Evolutionary conservation across 495 filamentous ascomycete species (phyloP).

Genomic region (Daldinia childiae): DNA sequence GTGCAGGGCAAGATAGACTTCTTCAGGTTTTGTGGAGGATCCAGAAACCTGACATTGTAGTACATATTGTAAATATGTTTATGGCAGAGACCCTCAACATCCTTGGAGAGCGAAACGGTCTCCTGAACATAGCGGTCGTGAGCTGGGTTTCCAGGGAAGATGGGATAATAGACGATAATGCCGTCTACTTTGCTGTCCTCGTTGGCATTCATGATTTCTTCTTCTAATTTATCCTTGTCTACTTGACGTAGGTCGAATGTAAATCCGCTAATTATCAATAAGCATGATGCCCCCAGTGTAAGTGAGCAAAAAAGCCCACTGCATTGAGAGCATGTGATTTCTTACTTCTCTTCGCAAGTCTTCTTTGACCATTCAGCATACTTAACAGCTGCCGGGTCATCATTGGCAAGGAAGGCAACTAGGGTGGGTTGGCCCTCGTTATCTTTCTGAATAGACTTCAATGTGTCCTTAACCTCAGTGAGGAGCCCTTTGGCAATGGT

Average conservation of each 20-base stretch:
- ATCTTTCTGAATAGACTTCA: slow-evolving; percentile 68
- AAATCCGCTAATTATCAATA: slow-evolving; percentile 73
- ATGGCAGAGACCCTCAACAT: slow-evolving; percentile 95
- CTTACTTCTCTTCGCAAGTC: slow-evolving; percentile 93
- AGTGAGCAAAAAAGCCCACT: slow-evolving; percentile 9
- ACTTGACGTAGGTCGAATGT: slow-evolving; percentile 83
- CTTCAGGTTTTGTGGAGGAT: slow-evolving; percentile 74
- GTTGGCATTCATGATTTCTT: slow-evolving; percentile 84
- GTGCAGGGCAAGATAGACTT: slow-evolving; percentile 97
- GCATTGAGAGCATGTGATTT: slow-evolving; percentile 38
- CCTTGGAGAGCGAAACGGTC: slow-evolving; percentile 87
- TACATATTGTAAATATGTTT: slow-evolving; percentile 99
- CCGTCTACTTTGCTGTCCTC: slow-evolving; percentile 79
- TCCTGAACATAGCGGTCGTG: slow-evolving; percentile 96
- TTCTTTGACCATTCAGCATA: slow-evolving; percentile 98
- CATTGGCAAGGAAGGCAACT: slow-evolving; percentile 90
- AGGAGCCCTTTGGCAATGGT: slow-evolving; percentile 83
- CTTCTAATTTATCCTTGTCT: slow-evolving; percentile 86
- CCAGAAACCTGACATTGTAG: slow-evolving; percentile 94
- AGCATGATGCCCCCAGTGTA: slow-evolving; percentile 29
- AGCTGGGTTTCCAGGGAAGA: slow-evolving; percentile 76
- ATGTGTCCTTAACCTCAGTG: slow-evolving; percentile 74
- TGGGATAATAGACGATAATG: slow-evolving; percentile 98
- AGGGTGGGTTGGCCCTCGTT: slow-evolving; percentile 70
- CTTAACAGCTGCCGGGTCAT: slow-evolving; percentile 87